phyloP scores from a whole-genome alignment of 108 stramenopile species.

The Nitzschia palea region DNA sequence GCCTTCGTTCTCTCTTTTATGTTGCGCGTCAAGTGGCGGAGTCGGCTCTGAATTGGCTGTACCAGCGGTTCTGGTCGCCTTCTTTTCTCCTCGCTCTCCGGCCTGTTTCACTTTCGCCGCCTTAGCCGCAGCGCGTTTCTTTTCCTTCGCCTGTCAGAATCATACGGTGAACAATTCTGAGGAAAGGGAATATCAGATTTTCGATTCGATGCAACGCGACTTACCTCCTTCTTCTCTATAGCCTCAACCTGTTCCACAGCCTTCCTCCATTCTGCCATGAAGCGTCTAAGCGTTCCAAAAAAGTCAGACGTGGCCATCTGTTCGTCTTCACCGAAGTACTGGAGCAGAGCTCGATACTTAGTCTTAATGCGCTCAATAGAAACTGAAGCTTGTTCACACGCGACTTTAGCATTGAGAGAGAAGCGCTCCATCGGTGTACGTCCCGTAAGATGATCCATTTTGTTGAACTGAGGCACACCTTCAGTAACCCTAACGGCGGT shows the following conservation, averaged over 20 bases:
- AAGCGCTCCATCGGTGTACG: conserved; percentile 80
- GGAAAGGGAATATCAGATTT: neutral
- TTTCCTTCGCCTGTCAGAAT: conserved; percentile 24
- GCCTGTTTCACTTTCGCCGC: conserved; percentile 21
- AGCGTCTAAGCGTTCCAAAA: conserved; percentile 81
- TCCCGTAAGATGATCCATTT: conserved; percentile 46
- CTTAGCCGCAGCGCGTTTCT: conserved; percentile 23
- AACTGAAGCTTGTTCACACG: conserved; percentile 48
- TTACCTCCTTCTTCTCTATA: conserved; percentile 51
- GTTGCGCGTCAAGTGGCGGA: too few relatives aligned
- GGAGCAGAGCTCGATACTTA: conserved; percentile 59
- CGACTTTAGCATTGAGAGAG: conserved; percentile 46
- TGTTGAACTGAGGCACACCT: conserved; percentile 67
- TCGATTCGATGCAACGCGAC: neutral
- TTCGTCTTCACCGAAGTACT: conserved; percentile 90
- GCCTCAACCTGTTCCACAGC: conserved; percentile 68
- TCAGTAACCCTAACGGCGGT: conserved; percentile 50
- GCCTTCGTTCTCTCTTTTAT: too few relatives aligned
- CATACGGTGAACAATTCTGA: conserved; percentile 1
- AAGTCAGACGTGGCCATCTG: conserved; percentile 83
- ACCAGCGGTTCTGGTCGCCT: neutral
- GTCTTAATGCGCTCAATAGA: conserved; percentile 57
- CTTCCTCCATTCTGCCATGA: conserved; percentile 64
- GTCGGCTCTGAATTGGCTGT: neutral
- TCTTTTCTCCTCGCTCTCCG: neutral